Percentiles rank a stretch among this genome's conserved stretches.
These are phyloP conservation scores for Hippophae rhamnoides DNA, from an alignment of 306 rosid genomes.

Conservation along the genomic window DNA sequence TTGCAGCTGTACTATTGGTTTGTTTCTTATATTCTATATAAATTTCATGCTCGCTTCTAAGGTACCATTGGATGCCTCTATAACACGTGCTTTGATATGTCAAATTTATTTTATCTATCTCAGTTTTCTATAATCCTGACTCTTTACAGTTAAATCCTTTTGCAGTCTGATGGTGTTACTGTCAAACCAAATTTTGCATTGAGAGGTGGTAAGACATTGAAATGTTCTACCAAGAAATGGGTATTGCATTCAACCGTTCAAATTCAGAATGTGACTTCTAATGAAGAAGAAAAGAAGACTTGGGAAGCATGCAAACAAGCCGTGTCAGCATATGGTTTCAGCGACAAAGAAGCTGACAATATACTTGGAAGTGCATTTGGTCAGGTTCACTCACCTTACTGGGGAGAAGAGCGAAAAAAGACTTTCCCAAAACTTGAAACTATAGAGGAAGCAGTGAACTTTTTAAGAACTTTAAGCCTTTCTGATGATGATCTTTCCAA, in stretches of 20 bases:
- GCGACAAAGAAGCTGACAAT: slow-evolving; percentile 67
- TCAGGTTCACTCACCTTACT: slow-evolving; percentile 67
- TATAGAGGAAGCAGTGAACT: slow-evolving; percentile 48
- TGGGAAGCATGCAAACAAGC: slow-evolving; percentile 64
- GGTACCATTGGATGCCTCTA: neutral
- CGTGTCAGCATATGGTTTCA: slow-evolving; percentile 46
- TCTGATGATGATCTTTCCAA: slow-evolving; percentile 66
- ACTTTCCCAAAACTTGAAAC: slow-evolving; percentile 46
- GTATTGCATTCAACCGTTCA: slow-evolving; percentile 38
- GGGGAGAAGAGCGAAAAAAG: slow-evolving; percentile 78
- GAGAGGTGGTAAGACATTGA: slow-evolving; percentile 28
- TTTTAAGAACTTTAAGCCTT: slow-evolving; percentile 59
- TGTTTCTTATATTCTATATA: neutral
- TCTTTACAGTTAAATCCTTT: slow-evolving; percentile 1
- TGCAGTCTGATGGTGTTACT: slow-evolving; percentile 36
- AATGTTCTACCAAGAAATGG: slow-evolving; percentile 40
- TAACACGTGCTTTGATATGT: neutral
- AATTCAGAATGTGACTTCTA: slow-evolving; percentile 33
- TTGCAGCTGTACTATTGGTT: neutral
- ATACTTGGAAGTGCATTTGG: slow-evolving; percentile 91
- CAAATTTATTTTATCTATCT: neutral
- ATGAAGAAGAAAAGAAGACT: slow-evolving; percentile 44
- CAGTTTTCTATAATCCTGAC: slow-evolving; percentile 2
- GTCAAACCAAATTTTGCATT: slow-evolving; percentile 23
- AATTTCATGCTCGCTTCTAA: neutral